Conservation (phyloP, 495 filamentous ascomycete genomes). For the Collariella sp. region DNA sequence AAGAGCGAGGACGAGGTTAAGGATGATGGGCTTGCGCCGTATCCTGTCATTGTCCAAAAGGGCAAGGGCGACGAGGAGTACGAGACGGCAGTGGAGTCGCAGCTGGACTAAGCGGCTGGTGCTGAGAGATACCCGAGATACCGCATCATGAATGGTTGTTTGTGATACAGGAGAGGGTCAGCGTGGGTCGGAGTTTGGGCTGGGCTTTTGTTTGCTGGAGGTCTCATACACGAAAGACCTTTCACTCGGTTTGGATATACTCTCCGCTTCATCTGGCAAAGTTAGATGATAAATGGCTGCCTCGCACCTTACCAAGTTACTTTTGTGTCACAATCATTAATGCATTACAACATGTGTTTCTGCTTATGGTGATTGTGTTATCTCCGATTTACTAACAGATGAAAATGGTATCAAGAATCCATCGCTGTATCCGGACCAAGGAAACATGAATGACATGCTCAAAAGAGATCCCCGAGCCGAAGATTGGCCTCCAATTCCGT, state of each 20-base stretch:
- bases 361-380: too few relatives aligned
- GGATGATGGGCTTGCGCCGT: slow-evolving; percentile 19
- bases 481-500: too few relatives aligned
- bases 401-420: too few relatives aligned
- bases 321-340: too few relatives aligned
- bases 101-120: not conserved
- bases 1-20: slow-evolving; percentile 5
- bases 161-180: not conserved
- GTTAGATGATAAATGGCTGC: too few relatives aligned
- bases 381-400: too few relatives aligned
- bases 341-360: too few relatives aligned
- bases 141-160: slow-evolving; percentile 1
- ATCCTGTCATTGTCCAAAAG: slow-evolving; percentile 29
- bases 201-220: not conserved
- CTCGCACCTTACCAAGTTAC: too few relatives aligned
- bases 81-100: slow-evolving; percentile 26
- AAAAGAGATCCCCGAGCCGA: not conserved
- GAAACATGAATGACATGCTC: too few relatives aligned
- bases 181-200: slow-evolving; percentile 4
- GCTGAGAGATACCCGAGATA: slow-evolving; percentile 2
- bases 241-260: too few relatives aligned
- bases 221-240: not conserved
- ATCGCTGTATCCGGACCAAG: too few relatives aligned
- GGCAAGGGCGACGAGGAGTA: slow-evolving; percentile 32
- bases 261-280: too few relatives aligned